Evolutionary conservation across 352 stramenopile genomes (phyloP), one percentile per base, ranked within the genome.

Genomic region (Globisporangium cederbergense): DNA sequence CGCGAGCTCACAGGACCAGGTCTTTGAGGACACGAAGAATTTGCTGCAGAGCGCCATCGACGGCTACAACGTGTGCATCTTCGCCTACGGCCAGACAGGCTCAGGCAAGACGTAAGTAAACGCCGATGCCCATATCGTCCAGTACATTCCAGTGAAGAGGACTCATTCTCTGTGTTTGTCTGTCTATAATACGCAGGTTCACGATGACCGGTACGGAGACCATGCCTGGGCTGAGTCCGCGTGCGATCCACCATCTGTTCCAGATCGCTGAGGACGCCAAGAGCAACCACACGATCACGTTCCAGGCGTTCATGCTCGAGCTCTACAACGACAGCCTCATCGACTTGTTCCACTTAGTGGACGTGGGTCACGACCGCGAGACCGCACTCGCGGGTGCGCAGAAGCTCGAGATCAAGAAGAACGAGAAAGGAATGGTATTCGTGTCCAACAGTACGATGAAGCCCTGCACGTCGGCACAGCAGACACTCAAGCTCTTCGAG

Each of bases 321-420:
- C 73, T 98, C 25, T 98, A 98, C 75, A 97, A 97, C 64, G 93
- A 98, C 71, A 75, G 62, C 16, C 70, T 98, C 14, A 87, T 97
- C 34, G 93, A 98, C 65, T 71, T 98, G 20, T 88, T 97, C 60
- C 79, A 85, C 18, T 73, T 92, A 9, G 69, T 97, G 62, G 90
- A 98, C 43, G 75, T 83, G 28, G 64, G 73, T 20, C 58, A 67
- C 18, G 73, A 74, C 52, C 62, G 64, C n/a, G 59, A 66, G 22
- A 4, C 45, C n/a, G 34, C 8, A n/a, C 63, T 58, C 14, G 62
- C 68, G 25, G 65, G 78, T 25, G 75, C 79, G 9, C 83, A 66
- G 16, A 98, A 97, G 67, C 77, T 98, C 42, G 89, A 98, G 38
- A 97, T 98, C 74, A 98, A 98, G 72, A 90, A 97, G 70, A 96